phyloP scores from a whole-genome alignment of 371 early-diverging fungal species.

The Paraphysoderma sedebokerense region DNA sequence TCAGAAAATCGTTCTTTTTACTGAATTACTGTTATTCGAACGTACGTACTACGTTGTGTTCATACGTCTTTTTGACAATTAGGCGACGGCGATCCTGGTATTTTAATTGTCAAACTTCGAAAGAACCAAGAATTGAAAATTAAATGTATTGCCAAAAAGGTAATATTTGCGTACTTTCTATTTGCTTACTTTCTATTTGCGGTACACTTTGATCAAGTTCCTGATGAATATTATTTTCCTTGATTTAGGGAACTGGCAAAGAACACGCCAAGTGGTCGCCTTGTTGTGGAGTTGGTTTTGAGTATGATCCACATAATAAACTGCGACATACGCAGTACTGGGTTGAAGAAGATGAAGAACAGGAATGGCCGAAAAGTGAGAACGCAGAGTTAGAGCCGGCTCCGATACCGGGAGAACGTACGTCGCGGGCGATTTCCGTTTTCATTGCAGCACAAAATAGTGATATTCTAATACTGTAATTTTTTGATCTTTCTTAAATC shows the following conservation, averaged over 20 bases:
- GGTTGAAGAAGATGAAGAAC: slow-evolving; percentile 72
- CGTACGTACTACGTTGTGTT: too few relatives aligned
- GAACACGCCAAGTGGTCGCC: slow-evolving; percentile 99
- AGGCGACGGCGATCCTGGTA: slow-evolving; percentile 55
- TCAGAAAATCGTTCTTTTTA: too few relatives aligned
- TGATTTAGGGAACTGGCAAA: slow-evolving; percentile 75
- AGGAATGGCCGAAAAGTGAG: slow-evolving; percentile 75
- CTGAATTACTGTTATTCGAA: too few relatives aligned
- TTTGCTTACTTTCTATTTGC: background rate
- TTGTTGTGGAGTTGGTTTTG: slow-evolving; percentile 80
- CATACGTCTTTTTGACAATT: too few relatives aligned
- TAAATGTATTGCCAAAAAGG: slow-evolving; percentile 66
- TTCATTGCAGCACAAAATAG: background rate
- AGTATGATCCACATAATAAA: slow-evolving; percentile 95
- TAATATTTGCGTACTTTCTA: background rate
- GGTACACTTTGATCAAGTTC: background rate
- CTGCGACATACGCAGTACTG: slow-evolving; percentile 86
- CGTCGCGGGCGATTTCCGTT: slow-evolving; percentile 3
- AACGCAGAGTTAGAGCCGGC: slow-evolving; percentile 53
- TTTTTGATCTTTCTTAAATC: background rate
- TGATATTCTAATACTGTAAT: background rate
- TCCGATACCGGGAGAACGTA: slow-evolving; percentile 38
- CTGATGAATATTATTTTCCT: background rate
- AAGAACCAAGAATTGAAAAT: slow-evolving; percentile 83
- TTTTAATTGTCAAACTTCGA: slow-evolving; percentile 78